phyloP scores from a whole-genome alignment of 495 filamentous ascomycete species.

The Penicillium paradoxum region DNA sequence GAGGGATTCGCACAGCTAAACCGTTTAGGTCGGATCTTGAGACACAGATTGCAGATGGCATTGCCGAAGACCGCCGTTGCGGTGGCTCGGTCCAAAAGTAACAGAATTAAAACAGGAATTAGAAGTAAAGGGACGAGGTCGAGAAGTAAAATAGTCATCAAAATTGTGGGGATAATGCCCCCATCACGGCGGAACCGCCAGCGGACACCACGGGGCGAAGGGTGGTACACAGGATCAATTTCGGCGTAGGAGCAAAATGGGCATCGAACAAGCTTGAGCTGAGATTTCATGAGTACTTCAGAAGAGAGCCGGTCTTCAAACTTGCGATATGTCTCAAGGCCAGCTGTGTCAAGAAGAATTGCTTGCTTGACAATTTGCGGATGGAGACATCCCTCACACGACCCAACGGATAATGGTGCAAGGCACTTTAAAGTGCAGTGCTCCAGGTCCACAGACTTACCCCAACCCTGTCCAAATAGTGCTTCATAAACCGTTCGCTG shows the following conservation, averaged over 20 bases:
- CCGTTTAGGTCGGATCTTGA: slow-evolving; percentile 58
- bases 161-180: slow-evolving; percentile 28
- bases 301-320: slow-evolving; percentile 73
- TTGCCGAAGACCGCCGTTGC: slow-evolving; percentile 40
- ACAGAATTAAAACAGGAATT: slow-evolving; percentile 44
- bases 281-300: slow-evolving; percentile 64
- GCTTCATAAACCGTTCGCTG: slow-evolving; percentile 73
- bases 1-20: slow-evolving; percentile 66
- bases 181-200: slow-evolving; percentile 52
- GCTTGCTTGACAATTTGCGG: slow-evolving; percentile 64
- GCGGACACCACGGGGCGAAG: slow-evolving; percentile 34
- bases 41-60: slow-evolving; percentile 58
- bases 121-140: slow-evolving; percentile 49
- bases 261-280: slow-evolving; percentile 73
- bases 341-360: slow-evolving; percentile 60
- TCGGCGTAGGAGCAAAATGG: slow-evolving; percentile 92
- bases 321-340: slow-evolving; percentile 61
- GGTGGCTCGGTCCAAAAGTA: slow-evolving; percentile 36
- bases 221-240: slow-evolving; percentile 70
- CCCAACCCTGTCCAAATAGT: slow-evolving; percentile 89
- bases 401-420: slow-evolving; percentile 57
- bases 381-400: slow-evolving; percentile 70
- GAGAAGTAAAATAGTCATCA: slow-evolving; percentile 36
- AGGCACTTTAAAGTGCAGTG: slow-evolving; percentile 73
- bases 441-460: slow-evolving; percentile 65